phyloP scores from a whole-genome alignment of 1,284 basidiomycete species.

The Phellopilus nigrolimitatus region DNA sequence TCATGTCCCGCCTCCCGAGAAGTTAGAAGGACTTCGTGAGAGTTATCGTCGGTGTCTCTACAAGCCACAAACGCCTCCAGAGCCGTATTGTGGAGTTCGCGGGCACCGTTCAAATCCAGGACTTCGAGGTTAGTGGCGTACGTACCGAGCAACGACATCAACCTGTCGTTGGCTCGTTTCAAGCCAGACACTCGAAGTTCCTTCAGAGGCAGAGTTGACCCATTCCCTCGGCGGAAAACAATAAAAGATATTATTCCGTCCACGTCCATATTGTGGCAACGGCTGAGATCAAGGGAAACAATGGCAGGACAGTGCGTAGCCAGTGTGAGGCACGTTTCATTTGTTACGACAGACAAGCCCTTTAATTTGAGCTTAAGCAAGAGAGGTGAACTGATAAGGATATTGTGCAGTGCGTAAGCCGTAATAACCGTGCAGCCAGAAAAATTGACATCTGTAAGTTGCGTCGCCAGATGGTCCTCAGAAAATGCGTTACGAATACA shows the following conservation, averaged over 20 bases:
- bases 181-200: conserved; percentile 65
- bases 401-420: conserved; percentile 59
- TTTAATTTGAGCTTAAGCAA: conserved; percentile 61
- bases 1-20: conserved; percentile 64
- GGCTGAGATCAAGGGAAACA: conserved; percentile 63
- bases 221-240: conserved; percentile 37
- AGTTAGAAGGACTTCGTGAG: conserved; percentile 43
- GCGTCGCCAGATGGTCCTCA: conserved; percentile 43
- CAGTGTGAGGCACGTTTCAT: conserved; percentile 67
- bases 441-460: conserved; percentile 68
- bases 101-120: conserved; percentile 76
- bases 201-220: conserved; percentile 45
- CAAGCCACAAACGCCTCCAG: conserved; percentile 68
- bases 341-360: conserved; percentile 64
- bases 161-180: conserved; percentile 50
- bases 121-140: conserved; percentile 71
- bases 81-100: conserved; percentile 68
- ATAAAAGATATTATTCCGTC: conserved; percentile 34
- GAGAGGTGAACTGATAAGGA: conserved; percentile 64
- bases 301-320: conserved; percentile 52
- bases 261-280: conserved; percentile 65
- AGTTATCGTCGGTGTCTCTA: conserved; percentile 33
- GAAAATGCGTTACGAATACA: conserved; percentile 36
- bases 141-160: conserved; percentile 56
- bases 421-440: conserved; percentile 68